Percentiles rank a stretch among this genome's conserved stretches.
Evolutionary conservation across 208 protist genomes (phyloP).

Genomic region (Acanthamoeba castellanii): DNA sequence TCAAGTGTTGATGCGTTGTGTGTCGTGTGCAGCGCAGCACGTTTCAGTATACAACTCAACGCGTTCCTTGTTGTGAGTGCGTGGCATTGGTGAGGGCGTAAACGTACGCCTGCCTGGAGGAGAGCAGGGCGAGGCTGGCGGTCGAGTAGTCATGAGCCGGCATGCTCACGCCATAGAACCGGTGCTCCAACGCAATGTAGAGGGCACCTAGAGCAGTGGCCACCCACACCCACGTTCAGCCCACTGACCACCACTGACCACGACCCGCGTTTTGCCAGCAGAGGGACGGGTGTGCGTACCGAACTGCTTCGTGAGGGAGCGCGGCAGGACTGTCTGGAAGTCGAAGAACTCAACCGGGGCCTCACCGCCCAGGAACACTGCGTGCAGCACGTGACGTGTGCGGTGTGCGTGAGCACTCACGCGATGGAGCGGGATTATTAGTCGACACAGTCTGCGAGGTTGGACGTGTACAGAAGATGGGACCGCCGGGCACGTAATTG

Average conservation of each 20-base stretch:
- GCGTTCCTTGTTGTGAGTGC: neutral
- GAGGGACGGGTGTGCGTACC: conserved; percentile 3
- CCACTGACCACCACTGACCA: too few relatives aligned
- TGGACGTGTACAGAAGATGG: conserved; percentile 39
- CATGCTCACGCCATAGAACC: conserved; percentile 83
- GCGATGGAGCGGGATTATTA: neutral
- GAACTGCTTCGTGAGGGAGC: conserved; percentile 27
- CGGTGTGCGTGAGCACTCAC: neutral
- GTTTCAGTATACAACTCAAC: too few relatives aligned
- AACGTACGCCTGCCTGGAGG: conserved; percentile 79
- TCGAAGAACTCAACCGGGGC: conserved; percentile 76
- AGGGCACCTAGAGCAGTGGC: conserved; percentile 75
- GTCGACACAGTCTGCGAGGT: neutral
- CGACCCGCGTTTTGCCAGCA: too few relatives aligned
- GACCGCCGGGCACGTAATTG: conserved; percentile 36
- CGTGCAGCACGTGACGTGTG: too few relatives aligned
- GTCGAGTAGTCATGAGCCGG: conserved; percentile 69
- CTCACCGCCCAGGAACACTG: conserved; percentile 77
- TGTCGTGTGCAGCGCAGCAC: neutral
- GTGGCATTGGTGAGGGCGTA: neutral
- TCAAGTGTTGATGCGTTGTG: neutral
- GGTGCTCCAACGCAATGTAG: conserved; percentile 84
- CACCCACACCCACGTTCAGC: neutral
- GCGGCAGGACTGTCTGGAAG: conserved; percentile 66
- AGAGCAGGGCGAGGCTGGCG: conserved; percentile 80